Evolutionary conservation across 108 stramenopile species (phyloP), one percentile per base, ranked within the genome.

Genomic region (Seminavis robusta): DNA sequence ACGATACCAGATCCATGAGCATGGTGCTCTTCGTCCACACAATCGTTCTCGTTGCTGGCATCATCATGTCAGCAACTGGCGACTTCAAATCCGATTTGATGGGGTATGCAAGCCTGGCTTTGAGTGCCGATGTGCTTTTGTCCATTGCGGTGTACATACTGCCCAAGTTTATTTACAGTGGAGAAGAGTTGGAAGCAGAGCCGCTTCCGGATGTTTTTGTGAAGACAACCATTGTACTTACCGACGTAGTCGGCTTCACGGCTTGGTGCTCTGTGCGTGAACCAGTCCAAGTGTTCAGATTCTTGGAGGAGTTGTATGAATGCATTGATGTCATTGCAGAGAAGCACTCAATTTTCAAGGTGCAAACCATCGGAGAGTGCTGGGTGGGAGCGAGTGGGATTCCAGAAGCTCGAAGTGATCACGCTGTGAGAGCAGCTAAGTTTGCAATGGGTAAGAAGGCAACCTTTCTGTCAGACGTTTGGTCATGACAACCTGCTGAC

Each of bases 1-100:
- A 74, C 30, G 73, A 74, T 30, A 64, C 67, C n/a, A 42, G 44
- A 0, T 49, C 34, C 6, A 27, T 74, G 44, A 33, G 34, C 17
- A 23, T 34, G 8, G n/a, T 59, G 46, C 46, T 59, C 29, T 59
- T 47, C 32, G 46, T 46, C n/a, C 59, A 59, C 27, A 47, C 47
- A 8, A 46, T 59, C 3, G 46, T 59, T 47, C 25, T 59, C 26
- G 16, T 47, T 33, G 20, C 26, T 6, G 25, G 44, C 29, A 30
- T 47, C 8, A 21, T 30, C 19, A 47, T 34, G n/a, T 48, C 23
- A 26, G 31, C 19, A 5, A 23, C 47, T 17, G 19, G 20, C 3
- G 59, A 37, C 23, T 34, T 19, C 8, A 10, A 47, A 19, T 26
- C 13, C 20, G 48, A 33, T 33, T 33, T 24, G 17, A 34, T 23